Base-by-base conservation (phyloP, 1,284 basidiomycete genomes). In the Volvariella volvacea region DNA sequence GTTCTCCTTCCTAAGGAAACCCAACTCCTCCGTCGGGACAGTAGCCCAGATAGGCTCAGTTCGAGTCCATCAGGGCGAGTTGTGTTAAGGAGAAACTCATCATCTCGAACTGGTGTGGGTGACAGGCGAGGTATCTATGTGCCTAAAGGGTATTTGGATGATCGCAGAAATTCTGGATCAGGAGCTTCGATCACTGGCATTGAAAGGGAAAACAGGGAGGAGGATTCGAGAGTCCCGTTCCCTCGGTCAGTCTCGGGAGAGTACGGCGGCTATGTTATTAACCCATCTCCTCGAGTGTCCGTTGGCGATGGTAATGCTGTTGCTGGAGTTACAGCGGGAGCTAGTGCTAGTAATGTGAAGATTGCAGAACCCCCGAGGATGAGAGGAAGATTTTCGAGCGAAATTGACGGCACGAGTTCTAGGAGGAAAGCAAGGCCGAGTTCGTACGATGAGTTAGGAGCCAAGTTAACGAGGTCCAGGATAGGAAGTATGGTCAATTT, bases 401-500 rank as follows among this genome's bases (percentile, higher is more conserved):
- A 88, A 52, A 65, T 83, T 41, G 83, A 83, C 52, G 78, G 76
- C 45, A 63, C 70, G 15, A 72, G 70, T 52, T 60, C 71, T 22
- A 68, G 74, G 48, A 66, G 75, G 45, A 70, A 74, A 37, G 70
- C 70, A 14, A 67, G 82, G 36, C 81, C 81, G n/a, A 79, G 65
- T 53, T 84, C 83, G 44, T 78, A 75, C 48, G 86, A 85, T 54
- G 86, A 83, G 48, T 60, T 79, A 44, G 78, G 78, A 15, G 68
- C 61, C 39, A 68, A 66, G 55, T 61, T 65, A 34, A 62, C 70
- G 50, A 67, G 76, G 50, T 73, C 78, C 46, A 67, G 84, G 56
- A 78, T 83, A 51, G 83, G 81, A 63, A 82, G 78, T 54, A 79
- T 81, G 74, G 73, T 80, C 40, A 80, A 80, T 60, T 59, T 83